Evolutionary conservation across 768 basidiomycete genomes (phyloP).

Genomic region (Kwoniella newhampshirensis): DNA sequence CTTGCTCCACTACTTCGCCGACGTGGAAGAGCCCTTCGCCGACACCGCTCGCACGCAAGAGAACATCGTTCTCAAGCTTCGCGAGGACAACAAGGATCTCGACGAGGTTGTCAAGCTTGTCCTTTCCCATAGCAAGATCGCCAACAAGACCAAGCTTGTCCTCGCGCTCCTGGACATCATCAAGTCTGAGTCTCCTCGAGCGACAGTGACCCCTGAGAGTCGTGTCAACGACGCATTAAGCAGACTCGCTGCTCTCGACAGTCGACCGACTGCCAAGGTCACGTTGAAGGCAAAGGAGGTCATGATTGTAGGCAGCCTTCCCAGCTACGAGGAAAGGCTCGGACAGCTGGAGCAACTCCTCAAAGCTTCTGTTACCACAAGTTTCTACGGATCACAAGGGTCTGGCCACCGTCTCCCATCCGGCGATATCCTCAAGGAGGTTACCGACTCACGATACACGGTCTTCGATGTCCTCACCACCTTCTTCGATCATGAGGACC

Average conservation of each 20-base stretch:
- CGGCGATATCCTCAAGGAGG: conserved; percentile 80
- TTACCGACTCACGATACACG: conserved; percentile 93
- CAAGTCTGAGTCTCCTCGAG: conserved; percentile 69
- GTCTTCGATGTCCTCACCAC: conserved; percentile 95
- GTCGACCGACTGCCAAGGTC: conserved; percentile 88
- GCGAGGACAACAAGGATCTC: conserved; percentile 90
- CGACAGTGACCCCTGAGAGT: conserved; percentile 70
- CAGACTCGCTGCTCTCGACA: conserved; percentile 80
- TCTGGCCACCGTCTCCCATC: conserved; percentile 72
- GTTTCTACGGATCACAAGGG: conserved; percentile 83
- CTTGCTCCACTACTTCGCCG: conserved; percentile 74
- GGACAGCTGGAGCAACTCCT: conserved; percentile 93
- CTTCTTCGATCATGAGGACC: conserved; percentile 86
- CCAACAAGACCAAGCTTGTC: conserved; percentile 85
- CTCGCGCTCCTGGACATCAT: conserved; percentile 84
- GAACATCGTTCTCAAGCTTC: conserved; percentile 79
- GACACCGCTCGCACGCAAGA: conserved; percentile 72
- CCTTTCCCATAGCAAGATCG: conserved; percentile 92
- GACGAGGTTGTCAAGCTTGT: conserved; percentile 83
- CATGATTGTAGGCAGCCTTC: conserved; percentile 91
- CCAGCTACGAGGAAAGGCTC: conserved; percentile 90
- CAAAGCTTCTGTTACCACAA: conserved; percentile 79
- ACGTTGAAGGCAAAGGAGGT: conserved; percentile 96
- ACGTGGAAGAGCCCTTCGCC: conserved; percentile 87
- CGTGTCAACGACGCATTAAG: conserved; percentile 73